Conservation (phyloP, 2,329 filamentous ascomycete genomes). For the Monosporascus cannonballus region DNA sequence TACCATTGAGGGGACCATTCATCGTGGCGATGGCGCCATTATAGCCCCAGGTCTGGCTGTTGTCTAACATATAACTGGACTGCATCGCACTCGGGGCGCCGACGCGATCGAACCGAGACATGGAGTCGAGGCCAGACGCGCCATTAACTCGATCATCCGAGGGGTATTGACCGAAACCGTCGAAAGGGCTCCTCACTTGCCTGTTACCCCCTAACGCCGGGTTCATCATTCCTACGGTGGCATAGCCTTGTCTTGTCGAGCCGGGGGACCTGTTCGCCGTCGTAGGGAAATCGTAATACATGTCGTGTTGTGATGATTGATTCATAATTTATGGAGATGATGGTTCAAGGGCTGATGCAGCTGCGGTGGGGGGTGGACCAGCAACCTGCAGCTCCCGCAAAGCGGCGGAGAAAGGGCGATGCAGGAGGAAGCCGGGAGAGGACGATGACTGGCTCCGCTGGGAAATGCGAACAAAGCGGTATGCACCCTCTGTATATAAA, state of each 20-base stretch:
- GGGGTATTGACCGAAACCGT: conserved; percentile 59
- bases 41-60: conserved; percentile 77
- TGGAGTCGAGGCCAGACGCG: conserved; percentile 53
- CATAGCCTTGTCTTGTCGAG: conserved; percentile 57
- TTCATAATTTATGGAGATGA: conserved; percentile 32
- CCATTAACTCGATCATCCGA: conserved; percentile 58
- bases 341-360: conserved; percentile 18
- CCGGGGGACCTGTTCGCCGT: conserved; percentile 64
- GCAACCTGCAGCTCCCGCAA: conserved; percentile 24
- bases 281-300: conserved; percentile 66
- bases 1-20: conserved; percentile 59
- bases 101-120: conserved; percentile 32
- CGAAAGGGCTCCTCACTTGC: conserved; percentile 72
- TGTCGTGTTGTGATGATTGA: conserved; percentile 50
- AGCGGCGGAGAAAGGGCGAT: conserved; percentile 9
- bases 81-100: conserved; percentile 30
- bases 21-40: conserved; percentile 58
- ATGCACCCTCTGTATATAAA: not conserved
- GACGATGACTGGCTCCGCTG: not conserved
- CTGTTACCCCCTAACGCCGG: conserved; percentile 44
- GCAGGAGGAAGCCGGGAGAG: not conserved
- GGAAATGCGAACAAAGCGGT: not conserved
- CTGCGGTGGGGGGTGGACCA: conserved; percentile 21
- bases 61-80: conserved; percentile 50
- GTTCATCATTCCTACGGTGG: conserved; percentile 55